These are phyloP conservation scores for Irpex rosettiformis DNA, from an alignment of 1,284 basidiomycete species.

Conservation along the genomic window DNA sequence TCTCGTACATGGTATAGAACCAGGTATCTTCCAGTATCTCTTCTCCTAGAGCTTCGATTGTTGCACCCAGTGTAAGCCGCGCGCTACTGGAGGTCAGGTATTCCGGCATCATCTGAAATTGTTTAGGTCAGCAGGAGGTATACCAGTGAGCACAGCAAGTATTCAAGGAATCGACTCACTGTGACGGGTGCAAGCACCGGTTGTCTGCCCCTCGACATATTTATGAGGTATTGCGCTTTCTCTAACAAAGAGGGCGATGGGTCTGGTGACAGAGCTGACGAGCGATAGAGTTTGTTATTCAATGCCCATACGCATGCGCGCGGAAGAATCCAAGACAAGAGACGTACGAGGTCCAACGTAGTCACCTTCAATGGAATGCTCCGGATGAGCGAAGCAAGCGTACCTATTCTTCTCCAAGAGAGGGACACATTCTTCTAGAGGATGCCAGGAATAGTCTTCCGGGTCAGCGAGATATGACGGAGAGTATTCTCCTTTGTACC, in stretches of 20 bases:
- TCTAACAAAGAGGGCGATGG: not conserved
- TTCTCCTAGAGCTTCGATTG: not conserved
- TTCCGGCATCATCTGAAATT: not conserved
- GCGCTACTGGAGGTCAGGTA: not conserved
- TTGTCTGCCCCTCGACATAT: not conserved
- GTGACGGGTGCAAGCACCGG: not conserved
- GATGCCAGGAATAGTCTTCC: conserved; percentile 78
- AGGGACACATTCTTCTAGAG: conserved; percentile 56
- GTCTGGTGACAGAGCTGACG: conserved; percentile 8
- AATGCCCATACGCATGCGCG: not conserved
- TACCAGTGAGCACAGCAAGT: not conserved
- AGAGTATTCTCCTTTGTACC: conserved; percentile 90
- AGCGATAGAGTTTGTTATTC: not conserved
- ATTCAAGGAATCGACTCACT: not conserved
- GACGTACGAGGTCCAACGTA: conserved; percentile 13
- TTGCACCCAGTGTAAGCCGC: not conserved
- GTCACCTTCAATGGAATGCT: conserved; percentile 40
- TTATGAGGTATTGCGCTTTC: not conserved
- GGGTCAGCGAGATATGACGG: conserved; percentile 92
- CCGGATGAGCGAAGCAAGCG: conserved; percentile 64
- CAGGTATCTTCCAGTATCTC: not conserved
- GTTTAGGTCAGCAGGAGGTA: not conserved
- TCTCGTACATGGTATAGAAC: not conserved
- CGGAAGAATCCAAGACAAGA: not conserved
- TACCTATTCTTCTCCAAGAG: conserved; percentile 66